These are phyloP conservation scores for Euphrasia confusa DNA, from an alignment of 257 asterid genomes.

Conservation along the genomic window DNA sequence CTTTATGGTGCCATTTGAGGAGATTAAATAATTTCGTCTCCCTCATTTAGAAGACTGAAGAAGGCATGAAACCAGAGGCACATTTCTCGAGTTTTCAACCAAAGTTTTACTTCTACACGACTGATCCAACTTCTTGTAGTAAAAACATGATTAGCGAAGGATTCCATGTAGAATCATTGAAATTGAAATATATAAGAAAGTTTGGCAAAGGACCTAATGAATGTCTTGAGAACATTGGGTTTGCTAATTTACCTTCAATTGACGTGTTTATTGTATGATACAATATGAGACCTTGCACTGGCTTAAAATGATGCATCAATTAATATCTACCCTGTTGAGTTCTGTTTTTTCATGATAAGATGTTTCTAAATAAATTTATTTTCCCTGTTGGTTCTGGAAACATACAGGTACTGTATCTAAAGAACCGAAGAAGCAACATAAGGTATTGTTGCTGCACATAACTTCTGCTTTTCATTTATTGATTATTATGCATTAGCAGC, in stretches of 20 bases:
- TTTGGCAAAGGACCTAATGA: no score
- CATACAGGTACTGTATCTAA: conserved; percentile 21
- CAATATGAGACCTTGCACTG: conserved; percentile 2
- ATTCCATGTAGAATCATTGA: no score
- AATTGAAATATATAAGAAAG: no score
- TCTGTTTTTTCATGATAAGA: conserved; percentile 13
- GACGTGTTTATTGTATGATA: no score
- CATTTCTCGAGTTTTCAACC: no score
- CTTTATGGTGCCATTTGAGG: conserved; percentile 7
- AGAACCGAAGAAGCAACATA: conserved; percentile 21
- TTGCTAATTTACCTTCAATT: no score
- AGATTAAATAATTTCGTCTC: conserved; percentile 3
- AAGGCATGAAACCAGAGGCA: no score
- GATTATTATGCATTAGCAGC: conserved; percentile 7
- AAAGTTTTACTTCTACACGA: no score
- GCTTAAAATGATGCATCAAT: conserved; percentile 2
- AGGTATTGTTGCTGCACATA: conserved; percentile 24
- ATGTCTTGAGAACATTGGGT: no score
- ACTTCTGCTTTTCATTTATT: not conserved
- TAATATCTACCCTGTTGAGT: not conserved
- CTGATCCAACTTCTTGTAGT: no score
- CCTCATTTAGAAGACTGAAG: no score
- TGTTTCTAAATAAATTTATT: not conserved
- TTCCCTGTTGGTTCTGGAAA: conserved; percentile 1
- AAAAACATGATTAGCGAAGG: no score